Conservation (phyloP, 768 basidiomycete genomes). For the Kwoniella europaea region DNA sequence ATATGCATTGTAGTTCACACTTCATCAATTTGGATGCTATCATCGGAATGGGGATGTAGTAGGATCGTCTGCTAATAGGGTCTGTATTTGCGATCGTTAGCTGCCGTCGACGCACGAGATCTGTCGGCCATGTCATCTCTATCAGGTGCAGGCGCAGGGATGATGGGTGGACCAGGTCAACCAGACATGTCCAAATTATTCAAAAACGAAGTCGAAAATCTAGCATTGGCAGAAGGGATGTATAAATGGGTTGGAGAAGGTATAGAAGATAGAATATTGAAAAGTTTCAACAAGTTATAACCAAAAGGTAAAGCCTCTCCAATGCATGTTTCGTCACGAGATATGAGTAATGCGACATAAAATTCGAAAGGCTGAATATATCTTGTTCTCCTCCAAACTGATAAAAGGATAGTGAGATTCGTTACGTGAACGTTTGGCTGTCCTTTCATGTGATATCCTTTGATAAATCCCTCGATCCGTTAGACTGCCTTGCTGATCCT, state of each 20-base stretch:
- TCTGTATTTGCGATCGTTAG: conserved; percentile 58
- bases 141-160: conserved; percentile 49
- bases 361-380: not conserved
- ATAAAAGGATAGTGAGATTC: not conserved
- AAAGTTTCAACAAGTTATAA: conserved; percentile 68
- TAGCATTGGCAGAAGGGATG: conserved; percentile 84
- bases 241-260: conserved; percentile 83
- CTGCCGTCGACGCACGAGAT: conserved; percentile 77
- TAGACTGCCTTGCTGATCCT: not conserved
- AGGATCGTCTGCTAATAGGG: no score
- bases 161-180: conserved; percentile 58
- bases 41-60: no score
- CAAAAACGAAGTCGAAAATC: conserved; percentile 87
- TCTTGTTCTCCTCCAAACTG: not conserved
- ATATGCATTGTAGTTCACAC: no score
- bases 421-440: not conserved
- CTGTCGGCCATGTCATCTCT: conserved; percentile 63
- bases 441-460: conserved; percentile 1
- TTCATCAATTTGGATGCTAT: no score
- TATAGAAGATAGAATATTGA: conserved; percentile 76
- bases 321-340: not conserved
- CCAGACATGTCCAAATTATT: conserved; percentile 90
- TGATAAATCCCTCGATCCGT: not conserved
- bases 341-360: not conserved
- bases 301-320: not conserved